Evolutionary conservation across 805 yeast genomes (phyloP).

Genomic region (Yarrowia hollandica): DNA sequence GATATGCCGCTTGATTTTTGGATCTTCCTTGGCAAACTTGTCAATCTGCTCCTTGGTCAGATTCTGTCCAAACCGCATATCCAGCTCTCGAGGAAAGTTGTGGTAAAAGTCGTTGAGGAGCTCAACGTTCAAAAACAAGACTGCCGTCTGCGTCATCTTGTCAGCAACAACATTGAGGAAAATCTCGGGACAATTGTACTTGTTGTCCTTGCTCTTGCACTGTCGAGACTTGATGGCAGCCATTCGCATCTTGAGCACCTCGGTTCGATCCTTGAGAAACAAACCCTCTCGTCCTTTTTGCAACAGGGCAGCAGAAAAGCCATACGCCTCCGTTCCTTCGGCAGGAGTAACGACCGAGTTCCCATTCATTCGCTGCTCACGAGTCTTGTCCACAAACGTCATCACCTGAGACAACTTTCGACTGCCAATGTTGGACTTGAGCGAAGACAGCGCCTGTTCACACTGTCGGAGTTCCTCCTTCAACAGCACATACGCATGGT

Average conservation of each 20-base stretch:
- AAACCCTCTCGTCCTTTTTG: constrained; percentile 81
- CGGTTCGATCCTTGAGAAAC: constrained; percentile 71
- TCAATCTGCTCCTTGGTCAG: constrained; percentile 78
- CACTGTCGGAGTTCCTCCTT: constrained; percentile 88
- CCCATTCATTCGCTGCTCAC: constrained; percentile 30
- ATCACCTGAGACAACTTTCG: constrained; percentile 81
- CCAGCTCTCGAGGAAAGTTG: constrained; percentile 92
- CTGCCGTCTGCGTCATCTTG: constrained; percentile 89
- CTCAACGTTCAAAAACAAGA: constrained; percentile 89
- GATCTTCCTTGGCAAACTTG: constrained; percentile 89
- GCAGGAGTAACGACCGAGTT: constrained; percentile 35
- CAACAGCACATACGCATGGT: constrained; percentile 68
- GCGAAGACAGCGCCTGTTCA: constrained; percentile 55
- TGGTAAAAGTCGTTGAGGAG: constrained; percentile 91
- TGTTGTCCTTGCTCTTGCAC: constrained; percentile 77
- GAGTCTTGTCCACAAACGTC: constrained; percentile 51
- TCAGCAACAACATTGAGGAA: constrained; percentile 90
- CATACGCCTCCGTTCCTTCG: constrained; percentile 67
- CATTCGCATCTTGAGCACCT: constrained; percentile 70
- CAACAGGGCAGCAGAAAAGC: constrained; percentile 75
- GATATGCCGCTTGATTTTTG: constrained; percentile 83
- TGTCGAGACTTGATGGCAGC: constrained; percentile 70
- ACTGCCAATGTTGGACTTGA: constrained; percentile 76
- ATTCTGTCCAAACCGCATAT: constrained; percentile 62
- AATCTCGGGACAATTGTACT: constrained; percentile 90